phyloP scores from a whole-genome alignment of 805 yeast genomes.

The Ogataea paraovalis region DNA sequence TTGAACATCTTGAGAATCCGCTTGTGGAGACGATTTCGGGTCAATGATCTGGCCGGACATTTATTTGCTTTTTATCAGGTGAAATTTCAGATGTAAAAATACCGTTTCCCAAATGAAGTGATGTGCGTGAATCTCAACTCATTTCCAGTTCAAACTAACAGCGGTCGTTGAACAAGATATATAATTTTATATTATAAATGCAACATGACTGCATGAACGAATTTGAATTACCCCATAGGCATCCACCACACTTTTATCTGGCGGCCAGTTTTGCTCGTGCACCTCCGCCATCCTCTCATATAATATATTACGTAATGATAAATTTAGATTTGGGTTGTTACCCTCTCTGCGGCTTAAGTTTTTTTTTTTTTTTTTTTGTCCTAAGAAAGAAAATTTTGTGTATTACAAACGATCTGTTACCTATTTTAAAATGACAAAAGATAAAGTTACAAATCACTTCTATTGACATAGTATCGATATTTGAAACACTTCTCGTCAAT shows the following conservation, averaged over 20 bases:
- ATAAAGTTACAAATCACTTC: too few relatives aligned
- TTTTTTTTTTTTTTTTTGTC: constrained; percentile 1
- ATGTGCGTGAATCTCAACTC: too few relatives aligned
- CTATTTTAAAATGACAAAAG: too few relatives aligned
- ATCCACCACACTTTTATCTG: too few relatives aligned
- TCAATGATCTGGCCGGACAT: not conserved
- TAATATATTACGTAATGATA: not conserved
- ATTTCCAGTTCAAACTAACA: too few relatives aligned
- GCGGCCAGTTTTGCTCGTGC: not conserved
- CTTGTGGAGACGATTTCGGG: not conserved
- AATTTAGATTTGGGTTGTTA: not conserved
- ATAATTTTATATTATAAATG: too few relatives aligned
- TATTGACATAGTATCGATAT: not conserved
- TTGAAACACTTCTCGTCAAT: not conserved
- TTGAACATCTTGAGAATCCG: not conserved
- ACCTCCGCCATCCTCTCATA: not conserved
- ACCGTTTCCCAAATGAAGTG: too few relatives aligned
- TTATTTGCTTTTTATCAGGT: too few relatives aligned
- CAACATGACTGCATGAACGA: too few relatives aligned
- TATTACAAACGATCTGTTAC: constrained; percentile 2
- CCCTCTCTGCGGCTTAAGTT: not conserved
- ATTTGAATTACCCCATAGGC: too few relatives aligned
- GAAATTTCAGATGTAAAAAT: too few relatives aligned
- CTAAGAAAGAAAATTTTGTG: not conserved
- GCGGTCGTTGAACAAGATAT: too few relatives aligned